Conservation (phyloP, 2,329 filamentous ascomycete genomes). For the Xylariaceae sp. region DNA sequence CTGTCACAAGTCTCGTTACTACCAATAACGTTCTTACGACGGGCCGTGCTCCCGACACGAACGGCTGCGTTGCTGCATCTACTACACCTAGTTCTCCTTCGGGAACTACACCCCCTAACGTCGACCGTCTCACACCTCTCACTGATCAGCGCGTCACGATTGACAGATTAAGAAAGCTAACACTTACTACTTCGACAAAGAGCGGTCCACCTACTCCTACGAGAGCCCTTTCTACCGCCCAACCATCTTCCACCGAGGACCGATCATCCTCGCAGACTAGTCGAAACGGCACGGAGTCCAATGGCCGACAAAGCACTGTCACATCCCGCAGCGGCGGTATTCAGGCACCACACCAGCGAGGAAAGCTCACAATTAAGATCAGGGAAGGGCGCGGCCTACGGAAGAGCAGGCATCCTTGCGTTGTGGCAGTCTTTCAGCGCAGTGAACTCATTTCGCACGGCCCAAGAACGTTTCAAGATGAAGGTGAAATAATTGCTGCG, state of each 20-base stretch:
- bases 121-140: conserved; percentile 34
- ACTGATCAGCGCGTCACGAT: conserved; percentile 57
- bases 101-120: conserved; percentile 37
- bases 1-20: conserved; percentile 62
- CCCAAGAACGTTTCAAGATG: conserved; percentile 60
- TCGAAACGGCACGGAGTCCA: conserved; percentile 42
- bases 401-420: conserved; percentile 83
- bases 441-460: conserved; percentile 94
- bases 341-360: conserved; percentile 69
- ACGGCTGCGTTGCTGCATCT: conserved; percentile 48
- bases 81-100: conserved; percentile 52
- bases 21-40: conserved; percentile 62
- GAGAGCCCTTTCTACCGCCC: conserved; percentile 69
- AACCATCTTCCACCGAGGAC: conserved; percentile 44
- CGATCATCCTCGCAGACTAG: conserved; percentile 31
- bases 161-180: conserved; percentile 81
- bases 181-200: conserved; percentile 75
- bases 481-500: conserved; percentile 51
- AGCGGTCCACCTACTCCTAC: conserved; percentile 89
- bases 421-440: conserved; percentile 93
- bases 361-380: conserved; percentile 86
- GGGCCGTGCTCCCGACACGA: conserved; percentile 65
- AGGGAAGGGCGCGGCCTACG: conserved; percentile 77
- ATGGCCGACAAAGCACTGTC: conserved; percentile 51
- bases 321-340: conserved; percentile 46